Evolutionary conservation across 495 filamentous ascomycete genomes (phyloP).

Genomic region (Clohesyomyces aquaticus): DNA sequence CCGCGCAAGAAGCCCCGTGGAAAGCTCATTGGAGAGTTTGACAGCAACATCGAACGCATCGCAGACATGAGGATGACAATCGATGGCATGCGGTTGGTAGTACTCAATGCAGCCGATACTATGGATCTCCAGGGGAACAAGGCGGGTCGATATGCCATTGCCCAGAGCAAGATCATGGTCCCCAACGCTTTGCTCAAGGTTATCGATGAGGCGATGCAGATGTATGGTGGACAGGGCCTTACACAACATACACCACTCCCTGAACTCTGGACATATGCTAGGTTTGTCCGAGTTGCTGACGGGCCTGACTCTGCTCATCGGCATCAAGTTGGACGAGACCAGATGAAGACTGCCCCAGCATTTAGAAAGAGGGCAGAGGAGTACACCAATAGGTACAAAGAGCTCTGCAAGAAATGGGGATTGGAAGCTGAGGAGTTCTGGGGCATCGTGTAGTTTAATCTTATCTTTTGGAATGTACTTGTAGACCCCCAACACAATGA

Average conservation of each 20-base stretch:
- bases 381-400: slow-evolving; percentile 45
- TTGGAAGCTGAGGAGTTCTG: slow-evolving; percentile 38
- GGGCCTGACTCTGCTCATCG: slow-evolving; percentile 51
- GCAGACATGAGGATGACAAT: slow-evolving; percentile 49
- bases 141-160: slow-evolving; percentile 49
- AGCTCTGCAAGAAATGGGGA: slow-evolving; percentile 45
- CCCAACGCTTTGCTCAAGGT: slow-evolving; percentile 46
- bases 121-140: slow-evolving; percentile 50
- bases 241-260: slow-evolving; percentile 51
- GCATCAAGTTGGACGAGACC: slow-evolving; percentile 51
- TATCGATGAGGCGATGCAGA: slow-evolving; percentile 52
- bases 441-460: slow-evolving; percentile 28
- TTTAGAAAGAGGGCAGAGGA: slow-evolving; percentile 44
- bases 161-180: slow-evolving; percentile 50
- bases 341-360: slow-evolving; percentile 48
- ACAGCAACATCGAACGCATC: slow-evolving; percentile 51
- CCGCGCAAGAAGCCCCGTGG: slow-evolving; percentile 48
- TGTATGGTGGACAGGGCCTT: slow-evolving; percentile 50
- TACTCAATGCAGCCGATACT: slow-evolving; percentile 49
- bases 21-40: slow-evolving; percentile 50
- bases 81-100: slow-evolving; percentile 47
- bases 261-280: slow-evolving; percentile 51
- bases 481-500: too few relatives aligned
- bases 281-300: slow-evolving; percentile 51
- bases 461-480: slow-evolving; percentile 1